These are phyloP conservation scores for Strigomonas culicis DNA, from an alignment of 208 protist genomes.

Conservation along the genomic window DNA sequence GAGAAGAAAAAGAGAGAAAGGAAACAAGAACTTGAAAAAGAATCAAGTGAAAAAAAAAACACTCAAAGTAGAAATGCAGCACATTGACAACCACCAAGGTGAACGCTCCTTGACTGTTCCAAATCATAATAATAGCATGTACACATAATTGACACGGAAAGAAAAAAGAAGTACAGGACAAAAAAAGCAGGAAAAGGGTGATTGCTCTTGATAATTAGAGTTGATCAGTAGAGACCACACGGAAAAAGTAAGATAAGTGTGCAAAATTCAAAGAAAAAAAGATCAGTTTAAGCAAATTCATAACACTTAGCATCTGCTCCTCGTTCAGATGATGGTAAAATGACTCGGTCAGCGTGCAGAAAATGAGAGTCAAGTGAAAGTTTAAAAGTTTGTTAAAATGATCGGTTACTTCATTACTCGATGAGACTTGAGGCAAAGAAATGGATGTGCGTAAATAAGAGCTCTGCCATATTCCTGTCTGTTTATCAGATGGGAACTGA, in stretches of 20 bases:
- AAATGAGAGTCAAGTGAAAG: background rate
- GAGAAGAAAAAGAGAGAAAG: background rate
- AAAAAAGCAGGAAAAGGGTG: background rate
- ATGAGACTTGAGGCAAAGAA: no score
- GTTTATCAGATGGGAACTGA: no score
- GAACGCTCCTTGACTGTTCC: no score
- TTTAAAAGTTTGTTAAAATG: no score
- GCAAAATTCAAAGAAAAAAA: background rate
- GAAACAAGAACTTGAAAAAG: background rate
- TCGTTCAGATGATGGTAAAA: background rate
- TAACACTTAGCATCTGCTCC: background rate
- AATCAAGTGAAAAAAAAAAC: conserved; percentile 1
- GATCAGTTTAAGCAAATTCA: background rate
- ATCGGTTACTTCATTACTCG: no score
- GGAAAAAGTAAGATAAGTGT: background rate
- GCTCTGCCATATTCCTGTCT: no score
- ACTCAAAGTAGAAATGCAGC: background rate
- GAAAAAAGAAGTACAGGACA: background rate
- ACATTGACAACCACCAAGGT: background rate
- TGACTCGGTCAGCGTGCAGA: background rate
- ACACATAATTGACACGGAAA: background rate
- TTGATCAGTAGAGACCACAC: background rate
- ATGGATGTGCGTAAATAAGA: no score
- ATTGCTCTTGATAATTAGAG: background rate
- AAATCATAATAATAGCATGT: background rate